Percentiles rank a stretch among this genome's conserved stretches.
These are phyloP conservation scores for Acacia acuminata DNA, from an alignment of 306 rosid species.

Conservation along the genomic window DNA sequence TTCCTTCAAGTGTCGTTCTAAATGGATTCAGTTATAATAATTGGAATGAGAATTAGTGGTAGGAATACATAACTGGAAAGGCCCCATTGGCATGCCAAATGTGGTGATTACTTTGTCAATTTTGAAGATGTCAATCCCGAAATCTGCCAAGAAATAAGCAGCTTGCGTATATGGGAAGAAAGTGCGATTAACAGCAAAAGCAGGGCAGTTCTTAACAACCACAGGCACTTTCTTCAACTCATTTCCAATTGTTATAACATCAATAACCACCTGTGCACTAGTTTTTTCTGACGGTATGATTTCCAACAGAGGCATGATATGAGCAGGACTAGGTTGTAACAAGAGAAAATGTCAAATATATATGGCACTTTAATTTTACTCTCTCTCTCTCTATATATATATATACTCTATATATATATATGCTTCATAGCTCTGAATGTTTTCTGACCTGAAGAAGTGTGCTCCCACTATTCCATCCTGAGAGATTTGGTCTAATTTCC, in stretches of 20 bases:
- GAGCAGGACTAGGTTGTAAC: not conserved
- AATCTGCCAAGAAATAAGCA: not conserved
- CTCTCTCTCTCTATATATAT: too few species aligned
- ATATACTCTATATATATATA: not conserved
- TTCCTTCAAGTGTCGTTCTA: not conserved
- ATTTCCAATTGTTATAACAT: not conserved
- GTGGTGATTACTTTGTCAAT: not conserved
- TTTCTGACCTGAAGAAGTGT: not conserved
- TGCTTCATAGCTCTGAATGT: not conserved
- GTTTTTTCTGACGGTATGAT: not conserved
- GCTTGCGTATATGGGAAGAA: not conserved
- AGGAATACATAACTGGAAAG: not conserved
- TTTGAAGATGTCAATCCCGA: not conserved
- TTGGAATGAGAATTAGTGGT: not conserved
- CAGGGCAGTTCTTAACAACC: slow-evolving; percentile 1
- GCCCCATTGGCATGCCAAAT: not conserved
- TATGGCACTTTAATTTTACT: not conserved
- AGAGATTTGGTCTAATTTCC: not conserved
- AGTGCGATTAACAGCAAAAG: not conserved
- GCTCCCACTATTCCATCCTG: not conserved
- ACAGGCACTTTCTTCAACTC: not conserved
- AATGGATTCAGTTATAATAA: not conserved
- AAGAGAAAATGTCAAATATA: not conserved
- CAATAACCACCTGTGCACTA: not conserved
- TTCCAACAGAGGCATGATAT: not conserved